A percentile compares a stretch with the other conserved stretches of the same genome.
Conservation (phyloP, 345 rosid genomes). For the Pugionium dolabratum region DNA sequence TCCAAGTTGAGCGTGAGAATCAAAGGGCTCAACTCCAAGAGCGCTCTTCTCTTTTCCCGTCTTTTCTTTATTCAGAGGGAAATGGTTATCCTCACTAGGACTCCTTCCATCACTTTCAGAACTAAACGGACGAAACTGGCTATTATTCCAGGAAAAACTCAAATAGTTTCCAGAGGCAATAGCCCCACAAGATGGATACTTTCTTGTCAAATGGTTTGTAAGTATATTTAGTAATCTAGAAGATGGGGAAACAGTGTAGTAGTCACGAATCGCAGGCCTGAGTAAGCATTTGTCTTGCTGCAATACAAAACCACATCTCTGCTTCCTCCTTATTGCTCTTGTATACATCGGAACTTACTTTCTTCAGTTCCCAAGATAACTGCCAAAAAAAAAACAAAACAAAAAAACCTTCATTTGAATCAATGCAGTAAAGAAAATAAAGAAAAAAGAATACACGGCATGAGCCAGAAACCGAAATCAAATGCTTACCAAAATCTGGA, state of each 20-base stretch:
- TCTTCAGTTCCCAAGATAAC: constrained; percentile 26
- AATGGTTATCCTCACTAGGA: constrained; percentile 65
- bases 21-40: constrained; percentile 41
- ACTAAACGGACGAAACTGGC: constrained; percentile 60
- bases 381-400: neutral
- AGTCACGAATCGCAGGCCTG: constrained; percentile 44
- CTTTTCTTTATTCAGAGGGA: constrained; percentile 56
- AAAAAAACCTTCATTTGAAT: neutral
- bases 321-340: constrained; percentile 57
- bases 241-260: constrained; percentile 38
- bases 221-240: constrained; percentile 32
- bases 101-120: constrained; percentile 84
- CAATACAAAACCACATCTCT: constrained; percentile 54
- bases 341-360: constrained; percentile 62
- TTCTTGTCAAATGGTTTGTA: constrained; percentile 43
- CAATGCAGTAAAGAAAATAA: neutral
- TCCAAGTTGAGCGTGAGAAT: constrained; percentile 72
- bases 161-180: constrained; percentile 34
- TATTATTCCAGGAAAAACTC: constrained; percentile 30
- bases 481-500: neutral
- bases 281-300: constrained; percentile 47
- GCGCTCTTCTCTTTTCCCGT: constrained; percentile 33
- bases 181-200: constrained; percentile 31
- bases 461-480: neutral
- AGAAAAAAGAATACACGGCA: neutral